phyloP scores from a whole-genome alignment of 2,329 filamentous ascomycete genomes.

The Alternaria atra region DNA sequence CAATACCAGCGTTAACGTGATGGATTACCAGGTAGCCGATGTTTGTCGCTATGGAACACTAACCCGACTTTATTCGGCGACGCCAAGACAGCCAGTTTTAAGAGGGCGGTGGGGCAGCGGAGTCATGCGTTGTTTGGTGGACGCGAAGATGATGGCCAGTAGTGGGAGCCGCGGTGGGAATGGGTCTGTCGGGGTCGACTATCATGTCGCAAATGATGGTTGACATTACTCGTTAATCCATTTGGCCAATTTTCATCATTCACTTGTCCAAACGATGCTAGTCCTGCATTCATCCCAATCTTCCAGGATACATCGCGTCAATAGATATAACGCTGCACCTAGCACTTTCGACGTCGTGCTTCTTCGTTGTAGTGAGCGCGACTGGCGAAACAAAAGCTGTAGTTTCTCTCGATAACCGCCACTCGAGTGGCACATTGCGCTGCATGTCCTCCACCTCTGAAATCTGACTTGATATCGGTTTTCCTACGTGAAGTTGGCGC shows the following conservation, averaged over 20 bases:
- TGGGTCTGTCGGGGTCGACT: too few species aligned
- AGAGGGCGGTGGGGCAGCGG: background rate
- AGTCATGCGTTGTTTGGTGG: too few species aligned
- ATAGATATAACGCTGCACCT: background rate
- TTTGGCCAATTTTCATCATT: background rate
- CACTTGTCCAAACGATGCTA: background rate
- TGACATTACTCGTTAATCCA: background rate
- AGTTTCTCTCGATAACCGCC: constrained; percentile 9
- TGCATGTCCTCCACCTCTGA: constrained; percentile 16
- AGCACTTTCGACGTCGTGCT: background rate
- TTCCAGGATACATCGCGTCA: constrained; percentile 4
- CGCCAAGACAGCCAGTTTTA: background rate
- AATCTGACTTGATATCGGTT: background rate
- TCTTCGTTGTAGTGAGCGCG: background rate
- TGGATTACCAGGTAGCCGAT: too few species aligned
- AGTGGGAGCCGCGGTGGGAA: too few species aligned
- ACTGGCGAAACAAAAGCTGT: background rate
- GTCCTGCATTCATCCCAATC: background rate
- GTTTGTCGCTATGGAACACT: too few species aligned
- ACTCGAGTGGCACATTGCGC: constrained; percentile 14
- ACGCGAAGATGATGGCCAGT: too few species aligned
- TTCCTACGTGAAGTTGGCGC: background rate
- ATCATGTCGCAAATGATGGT: background rate
- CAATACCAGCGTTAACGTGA: too few species aligned
- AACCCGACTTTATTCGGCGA: too few species aligned